Conservation (phyloP, 2,329 filamentous ascomycete genomes). For the Byssoonygena ceratinophila region DNA sequence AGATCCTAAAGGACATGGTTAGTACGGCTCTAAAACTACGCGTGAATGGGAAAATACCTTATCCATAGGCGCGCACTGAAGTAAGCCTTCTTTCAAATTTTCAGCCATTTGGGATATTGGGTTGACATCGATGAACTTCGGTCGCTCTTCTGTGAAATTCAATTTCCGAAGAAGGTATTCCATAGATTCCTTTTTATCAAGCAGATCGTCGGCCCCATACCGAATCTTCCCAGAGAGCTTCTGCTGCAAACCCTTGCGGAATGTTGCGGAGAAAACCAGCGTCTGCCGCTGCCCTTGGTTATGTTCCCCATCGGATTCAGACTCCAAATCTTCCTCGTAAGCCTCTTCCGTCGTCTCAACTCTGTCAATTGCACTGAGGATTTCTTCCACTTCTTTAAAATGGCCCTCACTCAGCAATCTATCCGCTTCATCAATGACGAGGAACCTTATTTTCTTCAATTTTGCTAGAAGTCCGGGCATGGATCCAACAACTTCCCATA, state of each 20-base stretch:
- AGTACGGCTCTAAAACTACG: conserved; percentile 14
- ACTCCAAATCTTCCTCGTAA: conserved; percentile 22
- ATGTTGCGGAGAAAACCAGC: conserved; percentile 91
- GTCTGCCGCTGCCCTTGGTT: conserved; percentile 54
- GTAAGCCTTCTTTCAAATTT: conserved; percentile 72
- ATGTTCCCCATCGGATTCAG: conserved; percentile 34
- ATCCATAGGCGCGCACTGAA: conserved; percentile 86
- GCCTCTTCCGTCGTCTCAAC: conserved; percentile 40
- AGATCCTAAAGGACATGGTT: conserved; percentile 53
- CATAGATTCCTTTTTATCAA: conserved; percentile 70
- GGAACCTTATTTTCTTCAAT: conserved; percentile 64
- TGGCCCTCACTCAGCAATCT: conserved; percentile 82
- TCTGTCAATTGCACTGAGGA: conserved; percentile 68
- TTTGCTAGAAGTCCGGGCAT: conserved; percentile 58
- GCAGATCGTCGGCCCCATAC: conserved; percentile 46
- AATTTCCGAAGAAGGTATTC: conserved; percentile 85
- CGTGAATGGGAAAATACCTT: conserved; percentile 50
- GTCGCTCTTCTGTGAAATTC: conserved; percentile 72
- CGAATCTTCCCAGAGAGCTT: conserved; percentile 73
- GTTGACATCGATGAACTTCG: conserved; percentile 86
- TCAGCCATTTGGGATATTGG: conserved; percentile 80
- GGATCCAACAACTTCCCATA: conserved; percentile 87
- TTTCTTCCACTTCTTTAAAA: conserved; percentile 88
- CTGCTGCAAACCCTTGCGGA: conserved; percentile 81
- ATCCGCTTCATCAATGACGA: conserved; percentile 92